phyloP scores from a whole-genome alignment of 805 yeast species.

The Deakozyma indianensis region DNA sequence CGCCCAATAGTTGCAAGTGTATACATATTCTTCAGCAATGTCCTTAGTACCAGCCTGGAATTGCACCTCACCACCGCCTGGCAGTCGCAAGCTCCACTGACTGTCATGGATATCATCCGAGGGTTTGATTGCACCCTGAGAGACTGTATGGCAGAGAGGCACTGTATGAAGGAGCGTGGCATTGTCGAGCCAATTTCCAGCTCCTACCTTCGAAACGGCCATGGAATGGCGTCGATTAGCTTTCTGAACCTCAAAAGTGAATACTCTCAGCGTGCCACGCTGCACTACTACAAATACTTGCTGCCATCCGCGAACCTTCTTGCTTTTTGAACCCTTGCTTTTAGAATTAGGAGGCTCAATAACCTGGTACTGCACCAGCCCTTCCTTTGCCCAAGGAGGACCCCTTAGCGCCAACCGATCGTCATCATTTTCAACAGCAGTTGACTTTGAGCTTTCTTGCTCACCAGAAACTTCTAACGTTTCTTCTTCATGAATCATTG shows the following conservation, averaged over 20 bases:
- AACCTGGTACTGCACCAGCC: conserved; percentile 16
- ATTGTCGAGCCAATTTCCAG: conserved; percentile 56
- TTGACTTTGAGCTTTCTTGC: neutral
- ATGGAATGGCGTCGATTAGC: neutral
- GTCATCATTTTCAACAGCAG: neutral
- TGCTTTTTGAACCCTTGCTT: conserved; percentile 9
- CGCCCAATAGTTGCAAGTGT: conserved; percentile 84
- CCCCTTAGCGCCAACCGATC: conserved; percentile 31
- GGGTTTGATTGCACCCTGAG: conserved; percentile 20
- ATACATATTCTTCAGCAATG: conserved; percentile 54
- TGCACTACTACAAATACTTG: conserved; percentile 53
- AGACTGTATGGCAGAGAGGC: conserved; percentile 33
- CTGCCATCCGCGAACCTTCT: conserved; percentile 24
- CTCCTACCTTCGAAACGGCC: conserved; percentile 26
- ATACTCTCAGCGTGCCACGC: conserved; percentile 48
- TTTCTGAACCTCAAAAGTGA: conserved; percentile 28
- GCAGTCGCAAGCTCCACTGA: conserved; percentile 42
- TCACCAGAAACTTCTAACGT: neutral
- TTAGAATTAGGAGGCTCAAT: conserved; percentile 19
- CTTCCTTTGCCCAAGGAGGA: conserved; percentile 70
- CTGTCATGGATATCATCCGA: conserved; percentile 16
- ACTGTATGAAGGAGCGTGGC: conserved; percentile 44
- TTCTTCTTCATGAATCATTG: conserved; percentile 1
- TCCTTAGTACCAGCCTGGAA: conserved; percentile 56
- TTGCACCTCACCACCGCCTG: conserved; percentile 30